Base-by-base conservation (phyloP, 2,329 filamentous ascomycete species). In the Pseudocercospora pini-densiflorae region DNA sequence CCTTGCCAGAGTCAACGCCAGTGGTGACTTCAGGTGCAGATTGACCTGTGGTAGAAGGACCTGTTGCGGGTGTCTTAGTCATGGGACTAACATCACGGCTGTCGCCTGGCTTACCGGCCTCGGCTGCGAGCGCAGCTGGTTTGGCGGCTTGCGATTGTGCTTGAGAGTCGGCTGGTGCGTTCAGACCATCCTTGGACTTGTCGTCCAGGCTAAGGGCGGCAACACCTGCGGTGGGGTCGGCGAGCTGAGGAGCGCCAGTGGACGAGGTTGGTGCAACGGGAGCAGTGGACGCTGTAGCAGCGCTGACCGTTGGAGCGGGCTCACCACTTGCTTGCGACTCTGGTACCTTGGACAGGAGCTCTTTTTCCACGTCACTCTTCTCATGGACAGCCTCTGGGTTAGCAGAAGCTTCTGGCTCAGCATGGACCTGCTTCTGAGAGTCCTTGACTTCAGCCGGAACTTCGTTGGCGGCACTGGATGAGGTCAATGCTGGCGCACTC, bases 331-430 rank as follows among this genome's bases (percentile, higher is more conserved):
- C 79, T 62, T 82, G 71, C 7, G 76, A 75, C 57, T 78, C 76
- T 70, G 79, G 71, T 36, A 80, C 84, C 77, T 91, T 87, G 70
- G 87, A 84, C 57, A 93, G 82, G 8, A 96, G 83, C 80, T 97
- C 90, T 27, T 87, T 79, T 81, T 96, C 92, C 5, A 93, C 84
- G 9, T 83, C 85, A 77, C 87, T 88, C 86, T 95, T 95, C 73
- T 94, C 91, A 68, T 86, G 81, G 6, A 95, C 91, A 19, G 89
- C 90, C 63, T 85, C 84, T 1, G 87, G 82, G 78, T 89, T 90
- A 63, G 86, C 86, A 40, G 90, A 87, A 36, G 92, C 92, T 79
- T 95, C 92, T 8, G 92, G 90, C 67, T 82, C 83, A 73, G 84
- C 78, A 40, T 73, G 70, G 1, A 74, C 76, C 60, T 74, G 69